Conservation (phyloP, 139 green algal species). For the Volvox reticuliferus region DNA sequence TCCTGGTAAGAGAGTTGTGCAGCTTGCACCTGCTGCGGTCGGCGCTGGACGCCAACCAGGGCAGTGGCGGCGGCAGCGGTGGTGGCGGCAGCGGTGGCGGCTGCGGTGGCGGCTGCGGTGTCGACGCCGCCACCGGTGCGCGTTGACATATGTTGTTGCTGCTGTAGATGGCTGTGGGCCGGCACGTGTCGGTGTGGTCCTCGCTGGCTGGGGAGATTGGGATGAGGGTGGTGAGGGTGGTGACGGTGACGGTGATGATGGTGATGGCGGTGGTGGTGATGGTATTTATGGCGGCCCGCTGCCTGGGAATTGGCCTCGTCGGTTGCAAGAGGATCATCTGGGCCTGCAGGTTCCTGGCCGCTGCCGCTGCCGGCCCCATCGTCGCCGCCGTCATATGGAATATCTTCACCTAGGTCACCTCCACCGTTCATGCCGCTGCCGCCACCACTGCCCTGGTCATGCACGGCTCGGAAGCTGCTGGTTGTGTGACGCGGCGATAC, state of each 20-base stretch:
- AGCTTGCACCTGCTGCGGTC: not conserved
- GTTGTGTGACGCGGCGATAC: slow-evolving; percentile 25
- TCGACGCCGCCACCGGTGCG: too few species aligned
- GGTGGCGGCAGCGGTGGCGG: not conserved
- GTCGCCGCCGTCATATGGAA: too few species aligned
- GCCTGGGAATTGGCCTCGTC: too few species aligned
- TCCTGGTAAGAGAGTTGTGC: not conserved
- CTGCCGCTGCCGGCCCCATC: not conserved
- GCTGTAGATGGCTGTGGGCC: too few species aligned
- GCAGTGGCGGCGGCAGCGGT: not conserved
- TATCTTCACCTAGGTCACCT: too few species aligned
- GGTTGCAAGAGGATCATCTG: too few species aligned
- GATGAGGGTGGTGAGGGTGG: not conserved
- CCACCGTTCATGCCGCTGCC: not conserved
- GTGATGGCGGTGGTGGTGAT: not conserved
- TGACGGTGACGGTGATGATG: not conserved
- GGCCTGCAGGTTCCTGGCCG: not conserved
- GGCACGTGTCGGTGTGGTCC: too few species aligned
- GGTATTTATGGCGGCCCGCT: not conserved
- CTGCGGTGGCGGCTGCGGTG: too few species aligned
- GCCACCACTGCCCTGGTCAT: too few species aligned
- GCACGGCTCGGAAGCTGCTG: slow-evolving; percentile 5
- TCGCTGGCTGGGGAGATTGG: not conserved
- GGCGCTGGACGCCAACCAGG: not conserved
- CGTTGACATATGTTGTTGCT: too few species aligned